Evolutionary conservation across 2,329 filamentous ascomycete species (phyloP).

Genomic region (Cryphonectria parasitica): DNA sequence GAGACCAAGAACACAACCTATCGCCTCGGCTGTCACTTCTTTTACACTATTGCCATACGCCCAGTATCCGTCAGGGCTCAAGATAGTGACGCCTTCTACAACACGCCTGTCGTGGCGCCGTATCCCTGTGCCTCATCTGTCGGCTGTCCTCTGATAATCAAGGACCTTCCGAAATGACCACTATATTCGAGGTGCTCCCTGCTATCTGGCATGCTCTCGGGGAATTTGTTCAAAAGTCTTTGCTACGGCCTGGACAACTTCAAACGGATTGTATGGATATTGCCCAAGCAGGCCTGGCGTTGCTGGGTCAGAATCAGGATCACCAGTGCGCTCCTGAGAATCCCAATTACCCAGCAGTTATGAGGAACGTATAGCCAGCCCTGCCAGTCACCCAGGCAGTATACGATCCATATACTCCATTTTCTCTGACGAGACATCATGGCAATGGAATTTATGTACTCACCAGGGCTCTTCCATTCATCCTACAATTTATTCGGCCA

Average conservation of each 20-base stretch:
- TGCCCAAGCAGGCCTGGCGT: background rate
- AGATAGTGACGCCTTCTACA: constrained; percentile 1
- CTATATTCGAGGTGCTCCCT: constrained; percentile 15
- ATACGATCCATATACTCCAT: background rate
- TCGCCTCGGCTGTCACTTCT: constrained; percentile 5
- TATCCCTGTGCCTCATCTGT: background rate
- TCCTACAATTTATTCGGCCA: background rate
- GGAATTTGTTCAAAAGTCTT: background rate
- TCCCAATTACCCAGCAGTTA: background rate
- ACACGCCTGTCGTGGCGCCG: constrained; percentile 1
- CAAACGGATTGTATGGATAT: constrained; percentile 3
- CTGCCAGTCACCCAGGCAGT: background rate
- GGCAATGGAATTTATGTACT: background rate
- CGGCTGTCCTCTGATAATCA: constrained; percentile 13
- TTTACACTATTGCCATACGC: constrained; percentile 3
- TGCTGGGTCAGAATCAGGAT: background rate
- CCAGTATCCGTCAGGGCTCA: constrained; percentile 14
- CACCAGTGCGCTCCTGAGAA: background rate
- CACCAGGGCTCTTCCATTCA: background rate
- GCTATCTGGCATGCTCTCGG: background rate
- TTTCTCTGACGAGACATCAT: background rate
- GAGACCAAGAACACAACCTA: constrained; percentile 15
- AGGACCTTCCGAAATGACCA: constrained; percentile 21
- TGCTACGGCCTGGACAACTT: background rate
- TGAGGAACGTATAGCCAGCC: constrained; percentile 13